Conservation (phyloP, 73 alveolate species). For the Paraurostyla sp. region DNA sequence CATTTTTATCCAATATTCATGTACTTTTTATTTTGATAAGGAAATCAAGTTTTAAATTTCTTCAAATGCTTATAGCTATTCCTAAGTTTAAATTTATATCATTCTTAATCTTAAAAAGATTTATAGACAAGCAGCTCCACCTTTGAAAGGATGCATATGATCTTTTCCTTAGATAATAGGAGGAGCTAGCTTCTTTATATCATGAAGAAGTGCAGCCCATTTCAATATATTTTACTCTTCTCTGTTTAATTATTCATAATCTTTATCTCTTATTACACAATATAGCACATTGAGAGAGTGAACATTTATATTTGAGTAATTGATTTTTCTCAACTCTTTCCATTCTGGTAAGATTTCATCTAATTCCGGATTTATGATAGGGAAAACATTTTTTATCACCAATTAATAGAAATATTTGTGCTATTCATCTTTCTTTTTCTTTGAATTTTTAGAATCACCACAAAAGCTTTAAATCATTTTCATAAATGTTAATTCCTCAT, state of each 20-base stretch:
- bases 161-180: conserved; percentile 69
- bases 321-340: background rate
- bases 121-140: conserved; percentile 13
- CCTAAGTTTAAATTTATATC: background rate
- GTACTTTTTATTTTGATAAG: background rate
- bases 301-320: background rate
- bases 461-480: background rate
- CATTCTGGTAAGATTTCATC: background rate
- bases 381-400: background rate
- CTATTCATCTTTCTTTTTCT: background rate
- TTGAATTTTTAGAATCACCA: background rate
- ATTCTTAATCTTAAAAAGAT: background rate
- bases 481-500: background rate
- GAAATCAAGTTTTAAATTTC: background rate
- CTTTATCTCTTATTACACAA: background rate
- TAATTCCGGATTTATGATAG: background rate
- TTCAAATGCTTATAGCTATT: background rate
- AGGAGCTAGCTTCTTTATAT: conserved; percentile 32
- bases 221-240: conserved; percentile 39
- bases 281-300: conserved; percentile 36
- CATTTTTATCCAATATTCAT: background rate
- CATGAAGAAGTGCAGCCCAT: conserved; percentile 69
- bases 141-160: conserved; percentile 67
- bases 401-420: background rate
- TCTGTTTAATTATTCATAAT: background rate